Evolutionary conservation across 768 basidiomycete genomes (phyloP).

Genomic region (Cubamyces lactineus): DNA sequence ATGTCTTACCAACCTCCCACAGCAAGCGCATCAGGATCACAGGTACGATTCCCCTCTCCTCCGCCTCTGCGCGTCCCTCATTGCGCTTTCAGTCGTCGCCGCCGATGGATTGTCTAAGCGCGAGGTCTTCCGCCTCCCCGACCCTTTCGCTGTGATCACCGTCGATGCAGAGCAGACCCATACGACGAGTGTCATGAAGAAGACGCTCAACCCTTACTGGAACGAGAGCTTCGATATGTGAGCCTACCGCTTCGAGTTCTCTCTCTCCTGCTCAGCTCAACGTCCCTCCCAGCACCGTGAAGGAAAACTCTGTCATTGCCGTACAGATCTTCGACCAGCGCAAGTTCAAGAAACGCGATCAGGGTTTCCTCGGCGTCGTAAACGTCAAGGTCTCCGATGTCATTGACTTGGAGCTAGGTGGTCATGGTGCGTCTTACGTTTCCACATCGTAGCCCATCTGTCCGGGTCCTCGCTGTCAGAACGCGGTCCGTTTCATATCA

Average conservation of each 20-base stretch:
- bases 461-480: no score
- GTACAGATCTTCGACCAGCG: constrained; percentile 99
- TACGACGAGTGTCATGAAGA: constrained; percentile 96
- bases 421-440: constrained; percentile 73
- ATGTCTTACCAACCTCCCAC: constrained; percentile 27
- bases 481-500: no score
- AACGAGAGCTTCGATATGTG: constrained; percentile 98
- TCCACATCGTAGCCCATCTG: background rate
- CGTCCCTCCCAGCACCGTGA: constrained; percentile 69
- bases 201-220: constrained; percentile 94
- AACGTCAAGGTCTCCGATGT: constrained; percentile 92
- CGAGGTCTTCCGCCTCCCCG: constrained; percentile 94
- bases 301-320: constrained; percentile 96
- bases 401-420: constrained; percentile 88
- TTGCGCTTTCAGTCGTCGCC: constrained; percentile 76
- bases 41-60: constrained; percentile 46
- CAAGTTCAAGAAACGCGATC: constrained; percentile 98
- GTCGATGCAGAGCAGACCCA: constrained; percentile 98
- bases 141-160: constrained; percentile 98
- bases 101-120: constrained; percentile 93
- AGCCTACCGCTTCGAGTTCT: constrained; percentile 31
- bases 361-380: constrained; percentile 97
- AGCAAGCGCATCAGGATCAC: constrained; percentile 81
- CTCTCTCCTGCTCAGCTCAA: background rate
- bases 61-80: background rate